Percentiles rank a stretch among this genome's conserved stretches.
These are phyloP conservation scores for Schrenkiella parvula DNA, from an alignment of 345 rosid genomes.

Conservation along the genomic window DNA sequence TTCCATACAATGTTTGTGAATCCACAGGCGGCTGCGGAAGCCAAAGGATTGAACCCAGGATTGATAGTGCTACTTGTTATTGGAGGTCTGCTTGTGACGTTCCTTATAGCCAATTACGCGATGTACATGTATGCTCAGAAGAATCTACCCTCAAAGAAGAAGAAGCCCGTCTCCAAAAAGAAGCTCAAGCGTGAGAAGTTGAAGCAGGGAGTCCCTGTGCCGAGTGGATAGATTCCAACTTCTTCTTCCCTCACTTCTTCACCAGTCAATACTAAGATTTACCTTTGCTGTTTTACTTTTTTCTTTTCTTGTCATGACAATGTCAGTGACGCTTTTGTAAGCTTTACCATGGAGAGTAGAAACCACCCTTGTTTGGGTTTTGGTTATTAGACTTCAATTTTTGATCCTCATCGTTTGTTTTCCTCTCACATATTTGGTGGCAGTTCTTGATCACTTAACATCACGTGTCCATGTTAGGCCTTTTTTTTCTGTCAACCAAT, in stretches of 20 bases:
- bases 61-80: constrained; percentile 62
- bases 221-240: constrained; percentile 48
- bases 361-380: background rate
- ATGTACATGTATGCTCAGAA: constrained; percentile 59
- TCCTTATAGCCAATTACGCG: constrained; percentile 52
- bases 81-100: constrained; percentile 49
- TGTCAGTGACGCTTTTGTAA: constrained; percentile 1
- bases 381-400: constrained; percentile 25
- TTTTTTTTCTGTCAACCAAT: too few species aligned
- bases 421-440: background rate
- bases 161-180: constrained; percentile 75
- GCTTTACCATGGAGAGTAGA: constrained; percentile 1
- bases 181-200: constrained; percentile 70
- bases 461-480: background rate
- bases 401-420: background rate
- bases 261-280: constrained; percentile 8
- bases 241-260: background rate
- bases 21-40: constrained; percentile 24
- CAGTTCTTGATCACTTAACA: background rate
- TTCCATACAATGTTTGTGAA: background rate
- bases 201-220: constrained; percentile 72
- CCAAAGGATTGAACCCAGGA: constrained; percentile 66
- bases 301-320: constrained; percentile 12
- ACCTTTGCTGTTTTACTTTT: constrained; percentile 12
- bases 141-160: constrained; percentile 62